Percentiles rank a stretch among this genome's conserved stretches.
Evolutionary conservation across 23 red algal species (phyloP).

Genomic region (Cyanidioschyzon merolae): DNA sequence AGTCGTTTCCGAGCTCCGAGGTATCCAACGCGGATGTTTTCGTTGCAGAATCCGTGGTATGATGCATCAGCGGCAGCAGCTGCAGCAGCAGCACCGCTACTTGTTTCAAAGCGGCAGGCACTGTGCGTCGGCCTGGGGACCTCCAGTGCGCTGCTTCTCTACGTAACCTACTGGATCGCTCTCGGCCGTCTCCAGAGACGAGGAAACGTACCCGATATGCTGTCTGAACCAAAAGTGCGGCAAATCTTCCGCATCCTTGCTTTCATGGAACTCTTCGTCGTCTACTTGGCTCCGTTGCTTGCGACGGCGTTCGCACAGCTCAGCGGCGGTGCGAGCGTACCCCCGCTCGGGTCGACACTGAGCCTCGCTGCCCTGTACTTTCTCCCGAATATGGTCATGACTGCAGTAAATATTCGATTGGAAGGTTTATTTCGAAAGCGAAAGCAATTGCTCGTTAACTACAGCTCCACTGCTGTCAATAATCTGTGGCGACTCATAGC

Average conservation of each 20-base stretch:
- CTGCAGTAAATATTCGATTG: not conserved
- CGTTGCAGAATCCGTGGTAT: too few species aligned
- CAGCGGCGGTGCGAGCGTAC: not conserved
- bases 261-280: not conserved
- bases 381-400: conserved; percentile 16
- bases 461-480: conserved; percentile 11
- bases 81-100: too few species aligned
- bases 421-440: not conserved
- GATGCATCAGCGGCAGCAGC: too few species aligned
- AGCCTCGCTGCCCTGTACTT: not conserved
- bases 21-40: too few species aligned
- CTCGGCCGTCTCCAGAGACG: not conserved
- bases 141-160: not conserved
- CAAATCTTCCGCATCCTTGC: not conserved
- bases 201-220: not conserved
- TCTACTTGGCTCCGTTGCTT: conserved; percentile 2
- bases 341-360: not conserved
- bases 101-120: not conserved
- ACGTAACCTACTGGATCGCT: not conserved
- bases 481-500: not conserved
- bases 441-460: not conserved
- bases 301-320: not conserved
- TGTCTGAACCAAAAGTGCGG: not conserved
- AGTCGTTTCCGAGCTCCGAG: too few species aligned
- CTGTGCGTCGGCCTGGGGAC: not conserved